These are phyloP conservation scores for Teunomyces panamensis DNA, from an alignment of 805 yeast genomes.

Conservation along the genomic window DNA sequence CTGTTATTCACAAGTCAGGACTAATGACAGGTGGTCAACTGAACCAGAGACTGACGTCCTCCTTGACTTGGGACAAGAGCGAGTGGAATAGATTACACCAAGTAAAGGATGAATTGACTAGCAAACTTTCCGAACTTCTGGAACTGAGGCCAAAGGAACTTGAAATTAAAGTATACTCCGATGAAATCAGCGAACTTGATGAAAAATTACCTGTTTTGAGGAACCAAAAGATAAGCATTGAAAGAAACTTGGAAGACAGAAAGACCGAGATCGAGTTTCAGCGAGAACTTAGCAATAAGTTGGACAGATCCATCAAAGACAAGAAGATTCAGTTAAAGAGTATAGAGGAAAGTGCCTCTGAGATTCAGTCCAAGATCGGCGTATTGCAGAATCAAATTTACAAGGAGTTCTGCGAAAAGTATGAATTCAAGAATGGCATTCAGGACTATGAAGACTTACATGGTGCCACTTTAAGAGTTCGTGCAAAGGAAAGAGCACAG, in stretches of 20 bases:
- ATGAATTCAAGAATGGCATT: slow-evolving; percentile 52
- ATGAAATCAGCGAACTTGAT: slow-evolving; percentile 47
- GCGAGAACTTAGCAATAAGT: slow-evolving; percentile 18
- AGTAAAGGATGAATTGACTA: slow-evolving; percentile 48
- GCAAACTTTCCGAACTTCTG: slow-evolving; percentile 48
- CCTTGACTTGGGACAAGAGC: slow-evolving; percentile 67
- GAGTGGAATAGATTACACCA: slow-evolving; percentile 54
- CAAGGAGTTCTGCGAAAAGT: slow-evolving; percentile 49
- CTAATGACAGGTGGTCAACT: slow-evolving; percentile 88
- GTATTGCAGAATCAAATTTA: slow-evolving; percentile 47
- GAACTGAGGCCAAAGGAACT: slow-evolving; percentile 52
- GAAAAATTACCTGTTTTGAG: slow-evolving; percentile 44
- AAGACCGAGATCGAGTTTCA: slow-evolving; percentile 53
- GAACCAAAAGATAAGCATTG: slow-evolving; percentile 41
- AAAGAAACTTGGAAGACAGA: slow-evolving; percentile 45
- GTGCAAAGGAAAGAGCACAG: slow-evolving; percentile 60
- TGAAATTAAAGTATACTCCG: slow-evolving; percentile 53
- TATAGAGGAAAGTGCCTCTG: slow-evolving; percentile 19
- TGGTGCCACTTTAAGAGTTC: slow-evolving; percentile 54
- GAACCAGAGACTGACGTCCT: slow-evolving; percentile 37
- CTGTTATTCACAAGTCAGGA: slow-evolving; percentile 80
- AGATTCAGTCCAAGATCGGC: slow-evolving; percentile 15
- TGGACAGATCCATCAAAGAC: slow-evolving; percentile 16
- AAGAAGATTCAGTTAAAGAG: slow-evolving; percentile 12
- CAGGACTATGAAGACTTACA: slow-evolving; percentile 69